Percentiles rank a stretch among this genome's conserved stretches.
Conservation (phyloP, 129 eudicot genomes). For the Tanacetum coccineum region DNA sequence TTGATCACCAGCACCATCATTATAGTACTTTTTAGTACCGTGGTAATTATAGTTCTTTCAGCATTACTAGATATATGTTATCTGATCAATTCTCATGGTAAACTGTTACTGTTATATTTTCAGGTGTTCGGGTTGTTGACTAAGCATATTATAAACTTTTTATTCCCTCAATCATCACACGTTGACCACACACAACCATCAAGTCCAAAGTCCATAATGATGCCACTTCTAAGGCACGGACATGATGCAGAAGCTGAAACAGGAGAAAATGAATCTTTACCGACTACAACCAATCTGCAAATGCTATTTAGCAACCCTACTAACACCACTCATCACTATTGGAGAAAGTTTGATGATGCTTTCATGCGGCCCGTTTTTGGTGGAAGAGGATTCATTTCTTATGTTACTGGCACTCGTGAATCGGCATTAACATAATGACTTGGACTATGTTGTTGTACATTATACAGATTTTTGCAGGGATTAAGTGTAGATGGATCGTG, state of each 20-base stretch:
- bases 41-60: conserved; percentile 42
- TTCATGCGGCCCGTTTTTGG: conserved; percentile 82
- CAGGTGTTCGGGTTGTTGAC: conserved; percentile 81
- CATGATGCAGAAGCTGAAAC: conserved; percentile 31
- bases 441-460: background rate
- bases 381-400: conserved; percentile 52
- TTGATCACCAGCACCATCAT: conserved; percentile 87
- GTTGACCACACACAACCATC: conserved; percentile 35
- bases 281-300: conserved; percentile 31
- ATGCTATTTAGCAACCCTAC: conserved; percentile 50
- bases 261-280: conserved; percentile 12
- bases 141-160: conserved; percentile 48
- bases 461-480: background rate
- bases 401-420: conserved; percentile 29
- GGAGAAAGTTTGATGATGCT: conserved; percentile 69
- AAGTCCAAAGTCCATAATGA: conserved; percentile 46
- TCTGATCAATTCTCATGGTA: background rate
- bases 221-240: conserved; percentile 43
- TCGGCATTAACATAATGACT: conserved; percentile 13
- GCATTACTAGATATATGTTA: background rate
- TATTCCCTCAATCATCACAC: conserved; percentile 36
- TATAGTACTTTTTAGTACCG: conserved; percentile 76
- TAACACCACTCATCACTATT: conserved; percentile 54
- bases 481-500: background rate
- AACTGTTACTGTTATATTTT: conserved; percentile 9